Base-by-base conservation (phyloP, 257 asterid species). In the Fraxinus excelsior region DNA sequence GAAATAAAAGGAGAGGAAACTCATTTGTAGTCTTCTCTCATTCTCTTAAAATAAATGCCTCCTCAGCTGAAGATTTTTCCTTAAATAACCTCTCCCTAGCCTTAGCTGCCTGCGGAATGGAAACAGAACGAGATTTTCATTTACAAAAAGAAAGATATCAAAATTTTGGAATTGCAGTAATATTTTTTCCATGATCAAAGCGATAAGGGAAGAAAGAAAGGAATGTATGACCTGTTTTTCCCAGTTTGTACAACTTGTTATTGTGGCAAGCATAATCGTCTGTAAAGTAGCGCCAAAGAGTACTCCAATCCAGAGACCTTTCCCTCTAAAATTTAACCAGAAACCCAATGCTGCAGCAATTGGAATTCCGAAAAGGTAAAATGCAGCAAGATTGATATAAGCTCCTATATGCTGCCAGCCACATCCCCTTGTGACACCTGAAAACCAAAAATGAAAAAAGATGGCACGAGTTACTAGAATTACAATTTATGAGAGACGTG, bases 341-440 rank as follows among this genome's bases (percentile, higher is more conserved):
- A 92, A 94, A 65, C 86, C 87, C 78, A 94, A 84, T 31, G 73
- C 19, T 35, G 82, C 90, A 64, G 97, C 93, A n/a, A 88, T 84
- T 0, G 98, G 97, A 49, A 94, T 88, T 42, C 97, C 98, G 18
- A 76, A 89, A 0, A 88, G 93, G 77, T 94, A 94, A 73, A 86
- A 94, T 40, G 97, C 88, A 5, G 85, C 96, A 74, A 94, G 97
- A 76, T 92, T 94, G 23, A 92, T 83, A 28, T 82, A 92, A 19
- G 97, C 97, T 62, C 97, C 98, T 3, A 90, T 87, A 38, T 94
- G 96, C 72, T 92, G 98, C 98, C 97, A 94, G 0, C 98, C 98
- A 71, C 97, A 89, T 23, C 97, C 97, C 80, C 97, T 90, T 1
- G 97, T 96, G 76, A 94, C 93, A 34, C 96, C 98, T 92, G 67